phyloP scores from a whole-genome alignment of 345 rosid genomes.

The Gossypium herbaceum region DNA sequence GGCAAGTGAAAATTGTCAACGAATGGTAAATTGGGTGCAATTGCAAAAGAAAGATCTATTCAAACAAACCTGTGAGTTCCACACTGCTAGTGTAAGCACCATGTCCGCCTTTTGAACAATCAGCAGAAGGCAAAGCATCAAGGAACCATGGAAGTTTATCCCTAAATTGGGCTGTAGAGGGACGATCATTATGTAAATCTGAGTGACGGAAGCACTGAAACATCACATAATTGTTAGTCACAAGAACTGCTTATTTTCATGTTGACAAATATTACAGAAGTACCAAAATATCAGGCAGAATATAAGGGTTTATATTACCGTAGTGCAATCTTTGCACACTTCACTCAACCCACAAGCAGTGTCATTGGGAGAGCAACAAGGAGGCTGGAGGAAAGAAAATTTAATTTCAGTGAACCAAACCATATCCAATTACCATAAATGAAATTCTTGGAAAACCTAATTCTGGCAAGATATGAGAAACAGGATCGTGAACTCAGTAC shows the following conservation, averaged over 20 bases:
- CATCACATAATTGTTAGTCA: slow-evolving; percentile 22
- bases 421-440: slow-evolving; percentile 7
- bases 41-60: slow-evolving; percentile 14
- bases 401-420: slow-evolving; percentile 1
- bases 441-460: neutral
- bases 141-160: slow-evolving; percentile 99
- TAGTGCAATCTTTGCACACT: slow-evolving; percentile 93
- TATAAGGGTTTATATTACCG: slow-evolving; percentile 46
- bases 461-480: neutral
- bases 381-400: slow-evolving; percentile 55
- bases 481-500: neutral
- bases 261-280: slow-evolving; percentile 4
- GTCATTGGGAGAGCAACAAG: slow-evolving; percentile 69
- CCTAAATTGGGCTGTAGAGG: slow-evolving; percentile 74
- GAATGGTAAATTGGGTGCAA: neutral
- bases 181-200: slow-evolving; percentile 78
- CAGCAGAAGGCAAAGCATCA: slow-evolving; percentile 84
- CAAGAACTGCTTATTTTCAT: slow-evolving; percentile 8
- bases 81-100: slow-evolving; percentile 95
- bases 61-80: slow-evolving; percentile 63
- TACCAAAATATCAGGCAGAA: neutral
- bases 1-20: neutral
- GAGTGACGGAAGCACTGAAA: slow-evolving; percentile 91
- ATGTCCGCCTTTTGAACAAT: slow-evolving; percentile 98
- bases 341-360: slow-evolving; percentile 59